Conservation (phyloP, 2,329 filamentous ascomycete genomes). For the Aspergillus phoenicis region DNA sequence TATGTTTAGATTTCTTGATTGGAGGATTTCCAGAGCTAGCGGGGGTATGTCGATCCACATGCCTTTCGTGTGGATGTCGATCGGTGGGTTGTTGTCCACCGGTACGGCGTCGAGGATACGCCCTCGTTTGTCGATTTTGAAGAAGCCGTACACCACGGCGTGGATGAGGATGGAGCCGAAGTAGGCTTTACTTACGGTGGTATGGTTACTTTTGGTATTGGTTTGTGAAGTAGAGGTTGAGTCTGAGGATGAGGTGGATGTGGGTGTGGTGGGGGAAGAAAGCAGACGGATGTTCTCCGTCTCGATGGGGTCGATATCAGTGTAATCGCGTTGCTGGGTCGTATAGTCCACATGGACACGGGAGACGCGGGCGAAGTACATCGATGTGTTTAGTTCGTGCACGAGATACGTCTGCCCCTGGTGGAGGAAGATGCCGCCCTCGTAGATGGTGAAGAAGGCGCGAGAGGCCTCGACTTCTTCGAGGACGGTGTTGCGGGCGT, state of each 20-base stretch:
- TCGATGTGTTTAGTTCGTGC: constrained; percentile 80
- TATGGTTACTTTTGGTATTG: constrained; percentile 22
- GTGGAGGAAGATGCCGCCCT: constrained; percentile 94
- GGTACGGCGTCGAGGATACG: constrained; percentile 88
- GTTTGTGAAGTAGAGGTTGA: constrained; percentile 52
- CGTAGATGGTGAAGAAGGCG: constrained; percentile 95
- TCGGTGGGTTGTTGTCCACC: constrained; percentile 82
- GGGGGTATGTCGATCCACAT: constrained; percentile 95
- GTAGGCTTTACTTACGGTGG: constrained; percentile 60
- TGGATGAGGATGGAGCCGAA: constrained; percentile 84
- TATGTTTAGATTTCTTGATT: constrained; percentile 71
- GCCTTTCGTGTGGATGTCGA: constrained; percentile 80
- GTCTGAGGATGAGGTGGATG: background rate
- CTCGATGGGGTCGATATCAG: constrained; percentile 89
- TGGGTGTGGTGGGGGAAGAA: background rate
- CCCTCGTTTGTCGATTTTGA: constrained; percentile 87
- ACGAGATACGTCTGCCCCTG: constrained; percentile 94
- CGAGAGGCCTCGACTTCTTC: constrained; percentile 95
- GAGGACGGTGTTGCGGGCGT: constrained; percentile 78
- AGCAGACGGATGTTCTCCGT: constrained; percentile 74
- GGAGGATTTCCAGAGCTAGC: constrained; percentile 75
- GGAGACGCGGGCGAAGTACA: constrained; percentile 82
- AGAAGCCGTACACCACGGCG: constrained; percentile 91
- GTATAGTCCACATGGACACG: constrained; percentile 93
- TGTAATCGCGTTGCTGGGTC: constrained; percentile 88